phyloP scores from a whole-genome alignment of 176 grass and related monocot genomes.

The Eremochloa ophiuroides region DNA sequence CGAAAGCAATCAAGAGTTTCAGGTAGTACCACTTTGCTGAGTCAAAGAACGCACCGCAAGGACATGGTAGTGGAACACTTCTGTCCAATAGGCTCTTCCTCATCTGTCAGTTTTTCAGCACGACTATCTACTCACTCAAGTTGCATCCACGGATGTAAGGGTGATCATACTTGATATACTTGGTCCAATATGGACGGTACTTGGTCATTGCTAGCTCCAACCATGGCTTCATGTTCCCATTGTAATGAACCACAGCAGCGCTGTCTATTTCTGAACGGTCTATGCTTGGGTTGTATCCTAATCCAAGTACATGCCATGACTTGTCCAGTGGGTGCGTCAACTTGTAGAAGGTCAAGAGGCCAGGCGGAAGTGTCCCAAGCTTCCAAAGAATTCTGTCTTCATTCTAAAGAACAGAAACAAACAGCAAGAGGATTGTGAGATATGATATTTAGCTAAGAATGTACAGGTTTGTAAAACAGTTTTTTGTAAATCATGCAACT shows the following conservation, averaged over 20 bases:
- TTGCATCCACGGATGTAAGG: constrained; percentile 85
- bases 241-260: constrained; percentile 91
- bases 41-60: background rate
- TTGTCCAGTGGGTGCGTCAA: constrained; percentile 96
- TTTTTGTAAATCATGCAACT: background rate
- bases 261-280: constrained; percentile 88
- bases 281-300: constrained; percentile 96
- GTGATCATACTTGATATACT: constrained; percentile 94
- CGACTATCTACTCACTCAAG: constrained; percentile 70
- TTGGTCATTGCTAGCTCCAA: constrained; percentile 96
- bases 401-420: constrained; percentile 51
- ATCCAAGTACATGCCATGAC: constrained; percentile 95
- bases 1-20: background rate
- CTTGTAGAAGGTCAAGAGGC: constrained; percentile 96
- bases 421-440: constrained; percentile 19
- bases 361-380: constrained; percentile 89
- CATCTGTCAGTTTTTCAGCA: background rate
- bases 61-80: background rate
- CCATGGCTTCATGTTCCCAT: constrained; percentile 99
- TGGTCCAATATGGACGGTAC: constrained; percentile 92
- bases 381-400: constrained; percentile 99
- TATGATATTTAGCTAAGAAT: background rate
- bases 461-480: background rate
- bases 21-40: constrained; percentile 7
- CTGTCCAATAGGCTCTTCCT: background rate